A percentile compares a stretch with the other conserved stretches of the same genome.
Evolutionary conservation across 208 protist genomes (phyloP).

Genomic region (Trypanosoma conorhini): DNA sequence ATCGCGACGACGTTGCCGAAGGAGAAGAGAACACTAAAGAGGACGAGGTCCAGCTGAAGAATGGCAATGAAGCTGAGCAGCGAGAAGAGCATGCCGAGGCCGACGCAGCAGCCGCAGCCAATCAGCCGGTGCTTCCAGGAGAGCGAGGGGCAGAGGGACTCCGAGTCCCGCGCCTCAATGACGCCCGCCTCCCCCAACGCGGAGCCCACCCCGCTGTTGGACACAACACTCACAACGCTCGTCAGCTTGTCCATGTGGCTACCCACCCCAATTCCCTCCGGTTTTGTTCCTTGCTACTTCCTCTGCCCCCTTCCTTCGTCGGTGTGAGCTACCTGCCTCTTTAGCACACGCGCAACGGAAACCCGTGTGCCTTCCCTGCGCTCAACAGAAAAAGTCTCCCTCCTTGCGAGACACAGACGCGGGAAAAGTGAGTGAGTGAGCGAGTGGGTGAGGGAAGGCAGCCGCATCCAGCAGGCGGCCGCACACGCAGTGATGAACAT

Average conservation of each 20-base stretch:
- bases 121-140: slow-evolving; percentile 71
- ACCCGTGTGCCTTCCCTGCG: too few species aligned
- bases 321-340: too few species aligned
- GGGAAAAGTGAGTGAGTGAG: too few species aligned
- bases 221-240: slow-evolving; percentile 42
- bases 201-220: slow-evolving; percentile 17
- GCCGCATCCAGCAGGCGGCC: too few species aligned
- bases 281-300: too few species aligned
- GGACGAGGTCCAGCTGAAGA: slow-evolving; percentile 56
- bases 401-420: too few species aligned
- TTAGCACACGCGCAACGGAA: too few species aligned
- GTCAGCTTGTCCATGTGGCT: slow-evolving; percentile 51
- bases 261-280: background rate
- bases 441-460: too few species aligned
- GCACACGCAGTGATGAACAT: too few species aligned
- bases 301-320: too few species aligned
- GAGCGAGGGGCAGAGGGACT: slow-evolving; percentile 77
- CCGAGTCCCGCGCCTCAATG: slow-evolving; percentile 31
- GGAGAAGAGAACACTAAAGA: slow-evolving; percentile 79
- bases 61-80: slow-evolving; percentile 69
- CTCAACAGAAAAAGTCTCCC: too few species aligned
- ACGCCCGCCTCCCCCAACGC: too few species aligned
- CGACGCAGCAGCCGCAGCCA: slow-evolving; percentile 56
- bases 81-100: slow-evolving; percentile 52
- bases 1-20: slow-evolving; percentile 64